Evolutionary conservation across 2,329 filamentous ascomycete species (phyloP).

Genomic region (Hypoxylon sp.): DNA sequence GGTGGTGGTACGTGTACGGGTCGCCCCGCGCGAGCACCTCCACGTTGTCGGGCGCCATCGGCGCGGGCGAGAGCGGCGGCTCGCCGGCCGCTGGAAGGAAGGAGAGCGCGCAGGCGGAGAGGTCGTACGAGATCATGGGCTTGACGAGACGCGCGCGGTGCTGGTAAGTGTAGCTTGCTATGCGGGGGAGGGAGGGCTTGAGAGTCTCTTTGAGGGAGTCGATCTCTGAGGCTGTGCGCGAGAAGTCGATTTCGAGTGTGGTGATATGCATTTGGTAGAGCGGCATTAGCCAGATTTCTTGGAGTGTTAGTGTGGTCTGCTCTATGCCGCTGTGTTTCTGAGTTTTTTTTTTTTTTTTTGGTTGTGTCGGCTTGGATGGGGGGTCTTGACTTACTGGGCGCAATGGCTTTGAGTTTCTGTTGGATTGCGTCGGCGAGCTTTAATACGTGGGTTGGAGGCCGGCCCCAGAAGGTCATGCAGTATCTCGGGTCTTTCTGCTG

Average conservation of each 20-base stretch:
- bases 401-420: conserved; percentile 71
- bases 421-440: conserved; percentile 79
- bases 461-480: conserved; percentile 90
- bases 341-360: not conserved
- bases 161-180: conserved; percentile 76
- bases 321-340: too few species aligned
- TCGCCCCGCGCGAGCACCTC: conserved; percentile 67
- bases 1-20: conserved; percentile 88
- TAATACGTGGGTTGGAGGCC: conserved; percentile 81
- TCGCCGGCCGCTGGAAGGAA: conserved; percentile 86
- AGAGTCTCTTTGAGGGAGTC: conserved; percentile 72
- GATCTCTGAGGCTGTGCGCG: conserved; percentile 79
- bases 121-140: conserved; percentile 86
- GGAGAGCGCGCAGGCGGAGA: conserved; percentile 86
- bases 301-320: not conserved
- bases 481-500: conserved; percentile 76
- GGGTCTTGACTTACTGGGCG: conserved; percentile 73
- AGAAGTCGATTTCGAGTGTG: conserved; percentile 86
- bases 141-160: conserved; percentile 84
- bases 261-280: conserved; percentile 85
- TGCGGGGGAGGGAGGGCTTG: conserved; percentile 67
- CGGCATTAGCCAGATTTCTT: conserved; percentile 91
- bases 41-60: conserved; percentile 57
- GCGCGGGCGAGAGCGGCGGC: conserved; percentile 58
- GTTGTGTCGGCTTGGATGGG: not conserved